These are phyloP conservation scores for Pseudisothecium myosuroides DNA, from an alignment of 225 moss, liverwort and hornwort species.

Conservation along the genomic window DNA sequence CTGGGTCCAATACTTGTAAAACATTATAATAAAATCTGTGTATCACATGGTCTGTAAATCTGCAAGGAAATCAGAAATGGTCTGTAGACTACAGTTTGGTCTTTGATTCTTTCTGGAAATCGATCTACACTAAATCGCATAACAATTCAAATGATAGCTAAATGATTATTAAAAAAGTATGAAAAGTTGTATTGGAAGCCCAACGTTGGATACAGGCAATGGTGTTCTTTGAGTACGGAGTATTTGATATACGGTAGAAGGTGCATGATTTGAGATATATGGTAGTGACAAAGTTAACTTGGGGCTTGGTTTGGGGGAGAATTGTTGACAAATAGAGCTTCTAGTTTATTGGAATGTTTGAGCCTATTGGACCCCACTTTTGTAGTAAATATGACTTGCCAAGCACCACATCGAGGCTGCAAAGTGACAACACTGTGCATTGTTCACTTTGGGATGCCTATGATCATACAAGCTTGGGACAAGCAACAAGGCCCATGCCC, in stretches of 20 bases:
- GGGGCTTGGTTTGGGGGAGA: background rate
- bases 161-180: no score
- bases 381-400: no score
- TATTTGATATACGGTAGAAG: background rate
- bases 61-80: background rate
- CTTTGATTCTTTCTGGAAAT: background rate
- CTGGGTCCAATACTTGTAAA: background rate
- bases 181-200: background rate
- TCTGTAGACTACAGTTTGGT: background rate
- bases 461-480: background rate
- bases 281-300: background rate
- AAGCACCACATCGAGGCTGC: background rate
- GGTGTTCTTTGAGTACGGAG: background rate
- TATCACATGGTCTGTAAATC: background rate
- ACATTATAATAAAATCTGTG: background rate
- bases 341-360: no score
- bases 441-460: background rate
- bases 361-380: background rate
- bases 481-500: fast-evolving
- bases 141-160: background rate
- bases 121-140: background rate
- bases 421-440: background rate
- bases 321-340: no score
- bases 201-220: no score
- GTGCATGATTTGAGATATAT: background rate